Percentiles rank a stretch among this genome's conserved stretches.
Conservation (phyloP, 129 eudicot genomes). For the Flaveria trinervia region DNA sequence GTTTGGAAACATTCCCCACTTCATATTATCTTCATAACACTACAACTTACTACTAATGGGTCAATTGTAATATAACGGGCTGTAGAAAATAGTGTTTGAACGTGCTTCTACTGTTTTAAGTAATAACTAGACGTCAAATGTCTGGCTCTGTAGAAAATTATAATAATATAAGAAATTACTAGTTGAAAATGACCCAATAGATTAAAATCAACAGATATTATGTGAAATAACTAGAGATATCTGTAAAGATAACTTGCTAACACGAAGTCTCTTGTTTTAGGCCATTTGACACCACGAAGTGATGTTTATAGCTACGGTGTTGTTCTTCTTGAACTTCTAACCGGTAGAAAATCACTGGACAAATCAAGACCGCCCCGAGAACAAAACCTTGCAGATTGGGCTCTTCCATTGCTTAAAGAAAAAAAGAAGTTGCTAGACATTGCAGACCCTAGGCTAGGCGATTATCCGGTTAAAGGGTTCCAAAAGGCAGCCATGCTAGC, state of each 20-base stretch:
- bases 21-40: neutral
- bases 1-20: constrained; percentile 34
- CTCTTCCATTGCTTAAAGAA: constrained; percentile 78
- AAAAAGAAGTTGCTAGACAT: constrained; percentile 76
- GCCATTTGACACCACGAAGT: constrained; percentile 86
- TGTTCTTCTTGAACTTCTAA: constrained; percentile 85
- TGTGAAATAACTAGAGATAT: neutral
- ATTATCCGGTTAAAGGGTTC: constrained; percentile 82
- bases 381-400: constrained; percentile 97
- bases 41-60: neutral
- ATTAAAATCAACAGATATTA: too few species aligned
- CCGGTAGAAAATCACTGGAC: constrained; percentile 93
- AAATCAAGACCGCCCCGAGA: constrained; percentile 81
- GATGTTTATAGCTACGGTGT: constrained; percentile 96
- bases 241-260: constrained; percentile 11
- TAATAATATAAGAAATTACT: too few species aligned
- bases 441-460: constrained; percentile 82
- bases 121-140: neutral
- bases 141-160: too few species aligned
- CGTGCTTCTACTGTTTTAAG: neutral
- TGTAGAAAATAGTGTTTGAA: neutral
- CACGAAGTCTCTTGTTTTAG: constrained; percentile 31
- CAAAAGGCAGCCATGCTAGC: constrained; percentile 95
- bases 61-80: neutral
- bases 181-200: too few species aligned